Evolutionary conservation across 495 filamentous ascomycete genomes (phyloP), one percentile per base, ranked within the genome.

Genomic region (Daldinia decipiens): DNA sequence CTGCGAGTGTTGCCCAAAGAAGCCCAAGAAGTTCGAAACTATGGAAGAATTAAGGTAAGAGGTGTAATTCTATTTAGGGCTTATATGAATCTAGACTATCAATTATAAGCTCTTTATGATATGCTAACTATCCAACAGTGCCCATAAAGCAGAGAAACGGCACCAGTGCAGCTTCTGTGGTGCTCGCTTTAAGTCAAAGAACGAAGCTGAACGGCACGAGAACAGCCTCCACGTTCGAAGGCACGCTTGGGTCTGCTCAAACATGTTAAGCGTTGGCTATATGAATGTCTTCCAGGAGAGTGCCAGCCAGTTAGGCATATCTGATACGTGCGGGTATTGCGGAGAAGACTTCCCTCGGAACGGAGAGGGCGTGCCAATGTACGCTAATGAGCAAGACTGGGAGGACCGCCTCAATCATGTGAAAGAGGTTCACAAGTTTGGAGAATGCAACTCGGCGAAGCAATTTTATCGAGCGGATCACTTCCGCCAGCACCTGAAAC

Each of bases 401-500:
- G 40, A 53, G 0, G 74, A 78, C 12, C 68, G 77, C 40, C 82
- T 90, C 55, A 84, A 88, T 36, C 93, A 96, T 76, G 77, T 94
- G 24, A 90, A 87, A 63, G 83, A 85, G 27, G 84, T 90, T 56
- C 93, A 96, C 73, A 94, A 93, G 65, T 92, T 91, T 65, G 91
- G 90, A 58, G 92, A 94, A 76, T 96, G 93, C 81, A 94, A 95
- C 71, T 89, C 91, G 59, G 85, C 87, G 32, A 96, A 95, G 83
- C 93, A 93, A 73, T 96, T 96, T 76, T 96, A 90, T 79, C 87
- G 93, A 6, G 93, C 92, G 8, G 93, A 96, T 71, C 93, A 95
- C 71, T 96, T 95, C 79, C 86, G 93, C n/a, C 93, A 95, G 75
- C 93, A 96, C 79, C 79, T 95, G 40, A 94, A 94, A 79, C 92